Evolutionary conservation across 352 stramenopile species (phyloP).

Genomic region (Globisporangium cylindrosporum): DNA sequence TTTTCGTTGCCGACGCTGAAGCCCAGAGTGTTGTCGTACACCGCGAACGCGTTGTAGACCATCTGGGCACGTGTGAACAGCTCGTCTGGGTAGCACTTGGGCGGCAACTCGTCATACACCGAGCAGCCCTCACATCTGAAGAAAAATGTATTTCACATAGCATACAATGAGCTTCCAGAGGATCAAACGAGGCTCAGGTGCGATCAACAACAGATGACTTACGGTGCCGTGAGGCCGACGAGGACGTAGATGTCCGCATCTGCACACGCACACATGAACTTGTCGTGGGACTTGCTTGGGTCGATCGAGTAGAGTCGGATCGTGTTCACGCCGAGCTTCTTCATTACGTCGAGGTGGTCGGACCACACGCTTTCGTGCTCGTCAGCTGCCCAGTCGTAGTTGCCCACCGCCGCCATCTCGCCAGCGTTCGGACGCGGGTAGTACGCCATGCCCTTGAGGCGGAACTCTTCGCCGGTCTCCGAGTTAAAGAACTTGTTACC

Average conservation of each 20-base stretch:
- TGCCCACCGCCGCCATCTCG: constrained; percentile 42
- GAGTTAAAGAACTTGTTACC: constrained; percentile 76
- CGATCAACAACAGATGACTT: constrained; percentile 3
- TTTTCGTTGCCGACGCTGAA: constrained; percentile 73
- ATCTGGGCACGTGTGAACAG: constrained; percentile 59
- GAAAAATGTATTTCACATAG: not conserved
- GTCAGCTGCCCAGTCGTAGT: constrained; percentile 65
- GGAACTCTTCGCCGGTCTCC: constrained; percentile 58
- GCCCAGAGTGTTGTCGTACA: constrained; percentile 69
- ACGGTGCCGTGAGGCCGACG: constrained; percentile 58
- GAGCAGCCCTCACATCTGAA: constrained; percentile 54
- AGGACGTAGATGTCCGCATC: constrained; percentile 75
- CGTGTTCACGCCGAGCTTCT: constrained; percentile 60
- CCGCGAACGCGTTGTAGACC: constrained; percentile 68
- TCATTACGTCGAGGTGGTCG: constrained; percentile 46
- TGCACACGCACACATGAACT: constrained; percentile 74
- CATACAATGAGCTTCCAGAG: not conserved
- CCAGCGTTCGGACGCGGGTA: constrained; percentile 64
- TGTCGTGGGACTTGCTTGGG: constrained; percentile 57
- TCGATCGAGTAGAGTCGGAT: constrained; percentile 68
- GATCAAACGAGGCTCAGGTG: not conserved
- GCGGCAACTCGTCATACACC: constrained; percentile 36
- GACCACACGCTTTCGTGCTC: constrained; percentile 57
- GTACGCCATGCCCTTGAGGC: constrained; percentile 66
- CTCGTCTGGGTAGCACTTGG: constrained; percentile 46